Conservation (phyloP, 2,329 filamentous ascomycete species). For the Alternaria viburni region DNA sequence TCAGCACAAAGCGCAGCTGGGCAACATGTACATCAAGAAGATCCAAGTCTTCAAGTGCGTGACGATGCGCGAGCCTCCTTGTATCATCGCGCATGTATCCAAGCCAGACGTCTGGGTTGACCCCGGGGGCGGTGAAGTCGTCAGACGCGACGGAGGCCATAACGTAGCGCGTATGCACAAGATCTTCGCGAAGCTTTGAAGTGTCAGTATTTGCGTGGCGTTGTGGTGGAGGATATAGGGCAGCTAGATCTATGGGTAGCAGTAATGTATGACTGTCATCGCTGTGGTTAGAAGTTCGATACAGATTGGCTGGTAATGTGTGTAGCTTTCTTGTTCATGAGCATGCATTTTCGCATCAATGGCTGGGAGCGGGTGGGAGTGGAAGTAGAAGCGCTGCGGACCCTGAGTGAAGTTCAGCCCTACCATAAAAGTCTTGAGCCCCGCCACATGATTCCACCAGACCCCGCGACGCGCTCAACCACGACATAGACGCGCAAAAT, state of each 20-base stretch:
- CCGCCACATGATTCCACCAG: slow-evolving; percentile 20
- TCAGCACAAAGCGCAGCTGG: slow-evolving; percentile 25
- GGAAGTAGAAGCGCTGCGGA: too few species aligned
- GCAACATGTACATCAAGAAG: slow-evolving; percentile 24
- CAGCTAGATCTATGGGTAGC: background rate
- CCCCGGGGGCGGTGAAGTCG: too few species aligned
- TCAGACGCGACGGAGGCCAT: background rate
- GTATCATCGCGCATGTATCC: slow-evolving; percentile 22
- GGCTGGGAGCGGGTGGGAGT: too few species aligned
- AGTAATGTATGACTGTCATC: background rate
- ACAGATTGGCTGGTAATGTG: too few species aligned
- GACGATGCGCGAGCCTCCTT: slow-evolving; percentile 14
- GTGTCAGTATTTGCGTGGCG: background rate
- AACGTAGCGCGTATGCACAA: slow-evolving; percentile 5
- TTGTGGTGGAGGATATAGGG: too few species aligned
- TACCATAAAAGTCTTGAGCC: slow-evolving; percentile 17
- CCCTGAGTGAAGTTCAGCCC: slow-evolving; percentile 21
- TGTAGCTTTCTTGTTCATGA: too few species aligned
- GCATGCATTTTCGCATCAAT: too few species aligned
- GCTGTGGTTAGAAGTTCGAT: too few species aligned
- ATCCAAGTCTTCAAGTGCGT: slow-evolving; percentile 22
- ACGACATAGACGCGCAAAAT: slow-evolving; percentile 53
- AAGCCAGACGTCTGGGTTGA: too few species aligned
- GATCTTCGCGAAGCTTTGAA: background rate
- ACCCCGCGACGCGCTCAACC: slow-evolving; percentile 10